Conservation (phyloP, 1,284 basidiomycete genomes). For the Testicularia cyperi region DNA sequence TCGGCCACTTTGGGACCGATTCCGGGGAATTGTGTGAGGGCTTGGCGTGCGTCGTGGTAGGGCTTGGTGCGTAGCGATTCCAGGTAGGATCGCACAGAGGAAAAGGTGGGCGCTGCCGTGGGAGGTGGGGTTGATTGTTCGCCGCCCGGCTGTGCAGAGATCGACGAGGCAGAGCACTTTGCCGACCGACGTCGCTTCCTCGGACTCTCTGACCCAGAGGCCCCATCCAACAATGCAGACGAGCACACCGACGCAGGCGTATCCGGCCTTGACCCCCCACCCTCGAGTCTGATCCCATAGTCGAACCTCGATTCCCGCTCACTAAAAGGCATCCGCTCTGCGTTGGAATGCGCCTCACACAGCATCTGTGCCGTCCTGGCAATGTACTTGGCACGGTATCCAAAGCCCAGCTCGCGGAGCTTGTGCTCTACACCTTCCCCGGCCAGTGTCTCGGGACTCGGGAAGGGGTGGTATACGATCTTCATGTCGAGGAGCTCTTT, state of each 20-base stretch:
- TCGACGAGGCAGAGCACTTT: neutral
- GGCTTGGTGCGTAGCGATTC: constrained; percentile 65
- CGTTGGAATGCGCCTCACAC: constrained; percentile 61
- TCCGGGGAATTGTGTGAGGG: constrained; percentile 77
- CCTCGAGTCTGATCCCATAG: constrained; percentile 1
- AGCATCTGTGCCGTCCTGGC: constrained; percentile 79
- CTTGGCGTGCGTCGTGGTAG: constrained; percentile 70
- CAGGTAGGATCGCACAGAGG: constrained; percentile 67
- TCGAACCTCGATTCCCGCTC: neutral
- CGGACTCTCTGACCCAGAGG: neutral
- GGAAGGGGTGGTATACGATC: constrained; percentile 77
- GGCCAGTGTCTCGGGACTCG: constrained; percentile 72
- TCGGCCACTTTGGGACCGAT: constrained; percentile 77
- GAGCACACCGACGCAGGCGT: neutral
- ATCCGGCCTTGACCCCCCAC: too few species aligned
- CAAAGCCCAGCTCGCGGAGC: constrained; percentile 83
- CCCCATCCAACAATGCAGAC: too few species aligned
- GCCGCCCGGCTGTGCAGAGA: neutral
- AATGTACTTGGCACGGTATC: constrained; percentile 90
- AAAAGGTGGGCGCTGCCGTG: neutral
- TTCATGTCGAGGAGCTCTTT: constrained; percentile 2
- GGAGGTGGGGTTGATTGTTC: neutral
- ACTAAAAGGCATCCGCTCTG: neutral
- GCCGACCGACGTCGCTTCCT: neutral
- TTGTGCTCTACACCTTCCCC: constrained; percentile 63